A percentile compares a stretch with the other conserved stretches of the same genome.
Conservation (phyloP, 1,284 basidiomycete species). For the Trametes versicolor region DNA sequence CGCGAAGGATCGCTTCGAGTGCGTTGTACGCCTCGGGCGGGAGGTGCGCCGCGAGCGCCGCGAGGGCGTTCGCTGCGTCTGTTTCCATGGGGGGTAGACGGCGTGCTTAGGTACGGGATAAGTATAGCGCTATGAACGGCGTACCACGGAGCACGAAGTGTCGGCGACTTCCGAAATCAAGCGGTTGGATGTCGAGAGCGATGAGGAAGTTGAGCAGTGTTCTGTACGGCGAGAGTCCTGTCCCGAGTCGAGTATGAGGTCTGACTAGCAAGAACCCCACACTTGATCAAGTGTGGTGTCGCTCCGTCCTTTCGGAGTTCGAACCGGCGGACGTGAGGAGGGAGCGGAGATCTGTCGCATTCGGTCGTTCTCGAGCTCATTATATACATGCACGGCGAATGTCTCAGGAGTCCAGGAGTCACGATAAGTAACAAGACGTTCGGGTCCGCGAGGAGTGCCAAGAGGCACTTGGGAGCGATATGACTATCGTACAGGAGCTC, state of each 20-base stretch:
- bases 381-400: constrained; percentile 4
- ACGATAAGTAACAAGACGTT: not conserved
- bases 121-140: constrained; percentile 11
- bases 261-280: constrained; percentile 6
- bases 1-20: constrained; percentile 8
- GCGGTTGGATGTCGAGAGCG: not conserved
- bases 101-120: constrained; percentile 6
- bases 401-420: not conserved
- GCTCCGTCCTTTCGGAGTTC: constrained; percentile 14
- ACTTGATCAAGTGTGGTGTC: constrained; percentile 16
- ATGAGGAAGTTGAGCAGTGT: not conserved
- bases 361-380: not conserved
- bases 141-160: constrained; percentile 6
- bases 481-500: constrained; percentile 5
- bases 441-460: constrained; percentile 5
- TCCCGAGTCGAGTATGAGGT: constrained; percentile 6
- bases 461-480: not conserved
- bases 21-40: constrained; percentile 2
- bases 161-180: not conserved
- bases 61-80: not conserved
- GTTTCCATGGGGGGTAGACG: constrained; percentile 5
- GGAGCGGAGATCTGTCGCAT: constrained; percentile 13
- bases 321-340: constrained; percentile 11
- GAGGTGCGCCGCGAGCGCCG: constrained; percentile 4
- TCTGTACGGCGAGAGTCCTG: constrained; percentile 9